Evolutionary conservation across 805 yeast species (phyloP).

Genomic region (Saccharomycopsis fodiens): DNA sequence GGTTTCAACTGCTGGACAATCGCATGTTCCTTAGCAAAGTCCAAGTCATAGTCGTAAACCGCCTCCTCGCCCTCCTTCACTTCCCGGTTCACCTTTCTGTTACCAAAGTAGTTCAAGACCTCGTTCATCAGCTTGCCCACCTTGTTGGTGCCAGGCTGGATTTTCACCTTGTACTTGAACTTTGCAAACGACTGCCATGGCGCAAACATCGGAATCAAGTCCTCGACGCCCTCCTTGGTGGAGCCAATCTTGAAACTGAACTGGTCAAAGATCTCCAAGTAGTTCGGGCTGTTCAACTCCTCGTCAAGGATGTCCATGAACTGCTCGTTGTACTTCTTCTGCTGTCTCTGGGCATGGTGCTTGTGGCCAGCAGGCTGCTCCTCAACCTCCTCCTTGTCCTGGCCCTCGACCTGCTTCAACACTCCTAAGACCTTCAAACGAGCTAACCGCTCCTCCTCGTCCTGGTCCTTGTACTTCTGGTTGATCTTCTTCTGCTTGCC

Average conservation of each 20-base stretch:
- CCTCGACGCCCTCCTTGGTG: slow-evolving; percentile 44
- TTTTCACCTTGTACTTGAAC: slow-evolving; percentile 72
- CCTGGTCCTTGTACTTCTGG: slow-evolving; percentile 82
- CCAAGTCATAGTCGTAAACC: slow-evolving; percentile 32
- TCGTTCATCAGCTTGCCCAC: slow-evolving; percentile 83
- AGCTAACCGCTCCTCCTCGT: slow-evolving; percentile 72
- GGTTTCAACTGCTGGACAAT: slow-evolving; percentile 49
- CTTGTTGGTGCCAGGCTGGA: slow-evolving; percentile 71
- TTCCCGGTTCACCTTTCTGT: slow-evolving; percentile 36
- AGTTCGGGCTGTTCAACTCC: slow-evolving; percentile 24
- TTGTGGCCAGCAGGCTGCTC: slow-evolving; percentile 30
- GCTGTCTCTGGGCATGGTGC: slow-evolving; percentile 12
- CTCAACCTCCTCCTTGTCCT: slow-evolving; percentile 30
- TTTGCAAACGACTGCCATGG: slow-evolving; percentile 82
- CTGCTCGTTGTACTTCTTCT: slow-evolving; percentile 19
- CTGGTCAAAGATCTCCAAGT: slow-evolving; percentile 38
- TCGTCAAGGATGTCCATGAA: slow-evolving; percentile 18
- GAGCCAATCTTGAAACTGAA: slow-evolving; percentile 23
- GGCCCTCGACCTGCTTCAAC: slow-evolving; percentile 45
- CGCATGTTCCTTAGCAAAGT: slow-evolving; percentile 67
- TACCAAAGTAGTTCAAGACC: slow-evolving; percentile 48
- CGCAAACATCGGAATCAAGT: slow-evolving; percentile 79
- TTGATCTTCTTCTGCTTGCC: slow-evolving; percentile 77
- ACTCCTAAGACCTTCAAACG: slow-evolving; percentile 84
- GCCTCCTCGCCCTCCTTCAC: slow-evolving; percentile 14